Conservation (phyloP, 495 filamentous ascomycete genomes). For the Lichina pygmaea region DNA sequence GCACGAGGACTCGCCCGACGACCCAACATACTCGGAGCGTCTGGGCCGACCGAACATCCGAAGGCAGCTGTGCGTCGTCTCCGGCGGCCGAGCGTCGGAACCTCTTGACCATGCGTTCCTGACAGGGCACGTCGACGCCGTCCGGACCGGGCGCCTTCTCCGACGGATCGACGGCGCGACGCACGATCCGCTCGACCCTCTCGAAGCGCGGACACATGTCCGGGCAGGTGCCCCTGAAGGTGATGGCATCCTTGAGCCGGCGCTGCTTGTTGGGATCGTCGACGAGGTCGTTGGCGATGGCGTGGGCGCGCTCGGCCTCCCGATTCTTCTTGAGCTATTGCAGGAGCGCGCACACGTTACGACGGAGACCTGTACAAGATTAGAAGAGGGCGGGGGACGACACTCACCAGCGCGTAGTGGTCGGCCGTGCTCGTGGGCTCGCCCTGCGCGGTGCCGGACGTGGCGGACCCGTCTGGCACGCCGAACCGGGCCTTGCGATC, state of each 20-base stretch:
- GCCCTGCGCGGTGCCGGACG: too few relatives aligned
- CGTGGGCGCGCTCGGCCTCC: slow-evolving; percentile 32
- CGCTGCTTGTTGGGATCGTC: slow-evolving; percentile 74
- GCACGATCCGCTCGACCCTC: slow-evolving; percentile 47
- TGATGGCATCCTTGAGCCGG: slow-evolving; percentile 56
- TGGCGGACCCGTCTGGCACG: too few relatives aligned
- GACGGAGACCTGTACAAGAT: too few relatives aligned
- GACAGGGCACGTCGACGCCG: slow-evolving; percentile 14
- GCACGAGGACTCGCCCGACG: not conserved
- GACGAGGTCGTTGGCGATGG: slow-evolving; percentile 50
- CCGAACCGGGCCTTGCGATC: too few relatives aligned
- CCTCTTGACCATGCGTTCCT: slow-evolving; percentile 53
- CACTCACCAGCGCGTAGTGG: too few relatives aligned
- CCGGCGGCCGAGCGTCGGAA: slow-evolving; percentile 79
- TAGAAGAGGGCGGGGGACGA: too few relatives aligned
- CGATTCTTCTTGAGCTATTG: slow-evolving; percentile 33
- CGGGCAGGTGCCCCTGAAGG: slow-evolving; percentile 66
- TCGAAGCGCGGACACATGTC: slow-evolving; percentile 93
- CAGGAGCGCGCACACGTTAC: not conserved
- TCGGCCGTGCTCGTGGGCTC: too few relatives aligned
- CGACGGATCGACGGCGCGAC: slow-evolving; percentile 31
- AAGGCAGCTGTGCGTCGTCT: slow-evolving; percentile 69
- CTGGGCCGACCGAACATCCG: slow-evolving; percentile 62
- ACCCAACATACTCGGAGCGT: slow-evolving; percentile 24
- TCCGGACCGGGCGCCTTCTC: slow-evolving; percentile 22